phyloP scores from a whole-genome alignment of 495 filamentous ascomycete genomes.

The Annulohypoxylon bovei region DNA sequence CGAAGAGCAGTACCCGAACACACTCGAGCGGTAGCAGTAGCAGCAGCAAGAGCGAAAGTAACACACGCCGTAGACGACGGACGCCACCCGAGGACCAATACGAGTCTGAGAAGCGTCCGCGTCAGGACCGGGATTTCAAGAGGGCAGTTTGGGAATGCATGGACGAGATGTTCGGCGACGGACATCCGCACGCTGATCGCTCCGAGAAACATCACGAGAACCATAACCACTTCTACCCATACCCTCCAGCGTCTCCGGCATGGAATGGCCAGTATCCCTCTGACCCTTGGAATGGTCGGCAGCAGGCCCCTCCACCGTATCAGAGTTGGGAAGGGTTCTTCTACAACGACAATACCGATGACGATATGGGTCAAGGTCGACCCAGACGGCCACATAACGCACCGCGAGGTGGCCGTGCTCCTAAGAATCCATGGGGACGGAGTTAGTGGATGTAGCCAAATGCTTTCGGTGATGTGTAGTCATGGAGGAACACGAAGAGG shows the following conservation, averaged over 20 bases:
- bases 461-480: neutral
- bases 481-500: constrained; percentile 3
- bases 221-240: constrained; percentile 20
- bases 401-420: neutral
- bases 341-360: neutral
- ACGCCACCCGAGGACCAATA: constrained; percentile 4
- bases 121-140: constrained; percentile 6
- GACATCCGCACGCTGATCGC: neutral
- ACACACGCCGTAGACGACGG: constrained; percentile 8
- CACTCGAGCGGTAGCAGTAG: constrained; percentile 11
- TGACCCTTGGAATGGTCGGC: constrained; percentile 11
- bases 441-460: neutral
- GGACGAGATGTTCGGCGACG: constrained; percentile 8
- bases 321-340: neutral
- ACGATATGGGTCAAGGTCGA: neutral
- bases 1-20: constrained; percentile 22
- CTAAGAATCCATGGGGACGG: neutral
- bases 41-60: constrained; percentile 12
- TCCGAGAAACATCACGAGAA: constrained; percentile 13
- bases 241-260: constrained; percentile 11
- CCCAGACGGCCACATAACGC: constrained; percentile 12
- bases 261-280: constrained; percentile 14
- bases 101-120: constrained; percentile 13
- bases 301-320: constrained; percentile 2
- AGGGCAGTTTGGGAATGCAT: constrained; percentile 7